Percentiles rank a stretch among this genome's conserved stretches.
Evolutionary conservation across 805 yeast genomes (phyloP).

Genomic region (Ogataea siamensis): DNA sequence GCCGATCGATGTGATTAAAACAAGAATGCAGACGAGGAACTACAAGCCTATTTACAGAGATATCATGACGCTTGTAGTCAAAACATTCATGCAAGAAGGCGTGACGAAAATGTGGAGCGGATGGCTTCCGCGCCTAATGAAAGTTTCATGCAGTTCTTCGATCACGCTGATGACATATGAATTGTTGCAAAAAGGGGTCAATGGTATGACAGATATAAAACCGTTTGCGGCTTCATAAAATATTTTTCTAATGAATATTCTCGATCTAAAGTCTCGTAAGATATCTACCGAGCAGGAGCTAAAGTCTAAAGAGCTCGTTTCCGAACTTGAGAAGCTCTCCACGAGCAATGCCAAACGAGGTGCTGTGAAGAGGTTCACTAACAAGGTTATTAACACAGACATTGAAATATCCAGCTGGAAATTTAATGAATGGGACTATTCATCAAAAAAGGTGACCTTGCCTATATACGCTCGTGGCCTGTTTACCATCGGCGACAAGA

Average conservation of each 20-base stretch:
- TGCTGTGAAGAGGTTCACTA: slow-evolving; percentile 25
- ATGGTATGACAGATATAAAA: slow-evolving; percentile 25
- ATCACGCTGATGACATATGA: slow-evolving; percentile 65
- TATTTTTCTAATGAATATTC: slow-evolving; percentile 5
- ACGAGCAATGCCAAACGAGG: slow-evolving; percentile 22
- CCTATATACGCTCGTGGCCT: slow-evolving; percentile 85
- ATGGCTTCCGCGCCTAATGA: slow-evolving; percentile 64
- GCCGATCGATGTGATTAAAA: slow-evolving; percentile 84
- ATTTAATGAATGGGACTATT: slow-evolving; percentile 88
- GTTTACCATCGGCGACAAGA: slow-evolving; percentile 49
- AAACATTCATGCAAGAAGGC: slow-evolving; percentile 48
- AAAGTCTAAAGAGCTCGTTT: slow-evolving; percentile 14
- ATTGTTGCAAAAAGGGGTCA: slow-evolving; percentile 47
- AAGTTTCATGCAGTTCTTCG: slow-evolving; percentile 70
- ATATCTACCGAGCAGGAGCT: not conserved
- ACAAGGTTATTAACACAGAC: slow-evolving; percentile 24
- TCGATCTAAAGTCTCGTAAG: not conserved
- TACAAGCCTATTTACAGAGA: slow-evolving; percentile 58
- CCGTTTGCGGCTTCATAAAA: slow-evolving; percentile 29
- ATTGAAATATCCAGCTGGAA: slow-evolving; percentile 56
- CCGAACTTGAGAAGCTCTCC: slow-evolving; percentile 15
- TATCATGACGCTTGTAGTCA: slow-evolving; percentile 53
- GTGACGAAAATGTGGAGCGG: slow-evolving; percentile 53
- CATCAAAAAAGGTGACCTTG: slow-evolving; percentile 47
- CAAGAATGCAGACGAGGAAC: slow-evolving; percentile 79